These are phyloP conservation scores for Eucalyptus guilfoylei DNA, from an alignment of 345 rosid species.

Conservation along the genomic window DNA sequence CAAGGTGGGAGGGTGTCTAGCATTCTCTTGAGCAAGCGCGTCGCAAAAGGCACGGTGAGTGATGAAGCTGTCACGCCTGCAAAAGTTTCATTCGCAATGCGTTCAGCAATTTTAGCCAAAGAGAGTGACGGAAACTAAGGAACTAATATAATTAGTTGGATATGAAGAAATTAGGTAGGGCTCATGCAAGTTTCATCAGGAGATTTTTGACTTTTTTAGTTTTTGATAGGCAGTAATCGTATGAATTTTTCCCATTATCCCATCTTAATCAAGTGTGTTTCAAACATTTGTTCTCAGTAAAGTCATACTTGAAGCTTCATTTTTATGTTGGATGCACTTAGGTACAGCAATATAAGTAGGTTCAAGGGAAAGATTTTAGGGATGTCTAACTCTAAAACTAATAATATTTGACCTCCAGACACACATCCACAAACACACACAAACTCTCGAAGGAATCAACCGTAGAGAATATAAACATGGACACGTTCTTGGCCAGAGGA, in stretches of 20 bases:
- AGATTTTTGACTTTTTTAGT: not conserved
- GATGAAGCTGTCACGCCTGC: constrained; percentile 77
- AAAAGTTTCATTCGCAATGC: not conserved
- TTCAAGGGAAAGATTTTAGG: not conserved
- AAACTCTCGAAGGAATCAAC: not conserved
- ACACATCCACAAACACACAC: not conserved
- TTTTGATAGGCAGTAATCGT: not conserved
- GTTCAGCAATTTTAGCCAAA: not conserved
- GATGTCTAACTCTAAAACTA: not conserved
- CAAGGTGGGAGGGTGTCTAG: constrained; percentile 52
- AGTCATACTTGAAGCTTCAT: not conserved
- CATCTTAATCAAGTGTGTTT: not conserved
- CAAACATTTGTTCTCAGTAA: not conserved
- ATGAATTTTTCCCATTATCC: not conserved
- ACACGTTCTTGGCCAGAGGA: not conserved
- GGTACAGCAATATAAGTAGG: not conserved
- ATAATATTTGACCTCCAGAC: not conserved
- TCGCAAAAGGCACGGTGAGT: constrained; percentile 82
- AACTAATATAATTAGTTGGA: not conserved
- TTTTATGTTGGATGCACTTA: not conserved
- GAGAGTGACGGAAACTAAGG: not conserved
- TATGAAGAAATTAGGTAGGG: not conserved
- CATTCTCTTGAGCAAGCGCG: constrained; percentile 76
- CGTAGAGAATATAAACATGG: not conserved
- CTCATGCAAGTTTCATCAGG: not conserved